Conservation (phyloP, 2,329 filamentous ascomycete species). For the Beauveria scarabaeidicola region DNA sequence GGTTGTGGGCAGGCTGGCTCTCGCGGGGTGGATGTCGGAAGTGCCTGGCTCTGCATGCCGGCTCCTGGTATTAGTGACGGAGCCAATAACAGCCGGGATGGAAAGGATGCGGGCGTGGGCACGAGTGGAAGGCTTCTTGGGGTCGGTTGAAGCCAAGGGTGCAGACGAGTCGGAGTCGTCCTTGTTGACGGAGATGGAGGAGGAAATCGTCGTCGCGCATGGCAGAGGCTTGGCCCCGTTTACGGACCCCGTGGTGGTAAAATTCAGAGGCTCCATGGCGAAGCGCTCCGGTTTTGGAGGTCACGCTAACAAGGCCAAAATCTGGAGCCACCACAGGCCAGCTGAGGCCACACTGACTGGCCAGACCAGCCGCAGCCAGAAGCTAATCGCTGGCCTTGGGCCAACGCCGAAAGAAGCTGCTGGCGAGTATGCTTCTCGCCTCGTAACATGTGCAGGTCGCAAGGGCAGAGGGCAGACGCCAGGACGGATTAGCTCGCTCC, state of each 20-base stretch:
- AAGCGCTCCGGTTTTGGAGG: conserved; percentile 7
- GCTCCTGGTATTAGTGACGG: conserved; percentile 41
- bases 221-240: conserved; percentile 15
- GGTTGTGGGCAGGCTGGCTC: conserved; percentile 53
- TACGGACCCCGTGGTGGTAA: conserved; percentile 18
- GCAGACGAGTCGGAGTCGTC: neutral
- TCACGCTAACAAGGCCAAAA: conserved; percentile 6
- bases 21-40: conserved; percentile 47
- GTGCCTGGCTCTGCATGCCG: conserved; percentile 52
- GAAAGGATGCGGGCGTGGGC: conserved; percentile 32
- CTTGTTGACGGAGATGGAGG: conserved; percentile 2
- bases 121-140: conserved; percentile 3
- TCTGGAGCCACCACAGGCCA: conserved; percentile 11
- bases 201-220: conserved; percentile 5
- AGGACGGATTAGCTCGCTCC: neutral
- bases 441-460: conserved; percentile 5
- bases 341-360: conserved; percentile 1
- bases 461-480: neutral
- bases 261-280: conserved; percentile 18
- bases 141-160: neutral
- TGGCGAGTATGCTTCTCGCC: neutral
- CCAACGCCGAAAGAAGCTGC: neutral
- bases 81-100: conserved; percentile 32
- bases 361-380: neutral
- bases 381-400: neutral